These are phyloP conservation scores for Bolboschoenoplectus hybrid DNA, from an alignment of 202 grass and related monocot genomes.

Conservation along the genomic window DNA sequence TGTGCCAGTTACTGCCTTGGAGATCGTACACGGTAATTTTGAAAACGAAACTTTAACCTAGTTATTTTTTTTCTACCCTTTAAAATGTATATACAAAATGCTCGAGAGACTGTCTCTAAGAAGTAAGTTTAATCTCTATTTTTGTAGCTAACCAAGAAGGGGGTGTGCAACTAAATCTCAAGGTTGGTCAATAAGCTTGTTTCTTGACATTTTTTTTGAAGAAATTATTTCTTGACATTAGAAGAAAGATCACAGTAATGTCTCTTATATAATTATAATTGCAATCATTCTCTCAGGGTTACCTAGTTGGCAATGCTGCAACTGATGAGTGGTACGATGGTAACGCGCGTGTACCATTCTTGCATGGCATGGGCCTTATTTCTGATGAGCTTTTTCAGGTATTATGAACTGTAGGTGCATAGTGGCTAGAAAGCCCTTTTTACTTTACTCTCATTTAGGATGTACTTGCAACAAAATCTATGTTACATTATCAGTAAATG, in stretches of 20 bases:
- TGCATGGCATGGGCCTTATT: constrained; percentile 78
- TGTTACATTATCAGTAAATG: neutral
- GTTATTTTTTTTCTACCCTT: neutral
- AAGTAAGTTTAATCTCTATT: neutral
- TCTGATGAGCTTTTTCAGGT: constrained; percentile 67
- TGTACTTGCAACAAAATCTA: neutral
- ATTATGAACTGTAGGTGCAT: constrained; percentile 22
- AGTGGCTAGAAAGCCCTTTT: neutral
- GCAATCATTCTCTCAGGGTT: constrained; percentile 41
- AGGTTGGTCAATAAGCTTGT: constrained; percentile 30
- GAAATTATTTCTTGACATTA: neutral
- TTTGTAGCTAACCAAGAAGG: constrained; percentile 28
- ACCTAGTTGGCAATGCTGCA: constrained; percentile 57
- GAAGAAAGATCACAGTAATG: neutral
- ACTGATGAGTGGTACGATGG: constrained; percentile 58
- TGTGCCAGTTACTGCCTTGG: constrained; percentile 52
- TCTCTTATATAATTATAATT: neutral
- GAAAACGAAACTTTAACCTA: neutral
- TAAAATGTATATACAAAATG: neutral
- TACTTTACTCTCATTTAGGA: neutral
- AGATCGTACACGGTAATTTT: constrained; percentile 41
- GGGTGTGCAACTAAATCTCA: constrained; percentile 50
- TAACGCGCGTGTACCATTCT: constrained; percentile 59
- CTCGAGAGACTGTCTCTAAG: neutral
- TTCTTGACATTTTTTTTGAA: neutral